A percentile compares a stretch with the other conserved stretches of the same genome.
Conservation (phyloP, 371 early-diverging fungal genomes). For the Thermomucor indicae-seudaticae region DNA sequence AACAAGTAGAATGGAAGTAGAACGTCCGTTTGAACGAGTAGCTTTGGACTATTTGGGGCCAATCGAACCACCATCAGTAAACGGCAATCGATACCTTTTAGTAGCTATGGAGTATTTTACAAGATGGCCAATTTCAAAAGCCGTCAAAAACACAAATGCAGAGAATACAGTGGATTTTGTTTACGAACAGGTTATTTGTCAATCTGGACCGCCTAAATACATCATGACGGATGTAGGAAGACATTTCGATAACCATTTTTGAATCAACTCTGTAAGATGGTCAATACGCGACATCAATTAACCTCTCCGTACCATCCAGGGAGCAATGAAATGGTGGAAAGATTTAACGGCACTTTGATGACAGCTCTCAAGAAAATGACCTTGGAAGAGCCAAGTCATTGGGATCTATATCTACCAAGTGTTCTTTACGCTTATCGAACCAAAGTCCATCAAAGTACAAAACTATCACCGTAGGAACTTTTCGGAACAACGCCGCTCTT, state of each 20-base stretch:
- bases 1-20: neutral
- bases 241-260: constrained; percentile 9
- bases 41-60: neutral
- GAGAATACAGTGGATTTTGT: constrained; percentile 17
- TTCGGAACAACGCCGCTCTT: too few relatives aligned
- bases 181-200: constrained; percentile 3
- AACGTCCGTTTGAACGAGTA: neutral
- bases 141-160: constrained; percentile 12
- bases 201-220: constrained; percentile 9
- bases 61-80: neutral
- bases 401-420: neutral
- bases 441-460: neutral
- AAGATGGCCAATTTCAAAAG: constrained; percentile 13
- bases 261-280: neutral
- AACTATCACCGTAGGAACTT: neutral
- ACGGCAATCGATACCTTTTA: constrained; percentile 16
- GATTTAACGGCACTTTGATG: neutral
- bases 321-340: neutral
- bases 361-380: neutral
- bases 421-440: neutral
- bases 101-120: constrained; percentile 21
- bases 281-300: neutral
- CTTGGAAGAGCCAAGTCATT: neutral
- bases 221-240: constrained; percentile 19
- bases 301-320: neutral